Evolutionary conservation across 2,329 filamentous ascomycete species (phyloP).

Genomic region (Diaporthe ampelina): DNA sequence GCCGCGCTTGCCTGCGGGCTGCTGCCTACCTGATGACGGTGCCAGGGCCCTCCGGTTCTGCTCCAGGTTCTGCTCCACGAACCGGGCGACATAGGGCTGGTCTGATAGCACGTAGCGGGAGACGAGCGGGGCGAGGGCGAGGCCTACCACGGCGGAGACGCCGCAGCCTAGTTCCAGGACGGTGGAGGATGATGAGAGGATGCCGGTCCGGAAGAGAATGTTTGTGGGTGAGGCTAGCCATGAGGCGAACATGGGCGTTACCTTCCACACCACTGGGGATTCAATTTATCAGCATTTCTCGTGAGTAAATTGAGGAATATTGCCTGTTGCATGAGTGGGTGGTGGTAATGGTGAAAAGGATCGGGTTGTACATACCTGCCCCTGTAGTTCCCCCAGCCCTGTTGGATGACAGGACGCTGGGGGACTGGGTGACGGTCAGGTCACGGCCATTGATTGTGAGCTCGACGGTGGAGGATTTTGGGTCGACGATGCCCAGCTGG

Average conservation of each 20-base stretch:
- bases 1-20: slow-evolving; percentile 10
- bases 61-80: slow-evolving; percentile 82
- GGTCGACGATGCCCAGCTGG: slow-evolving; percentile 85
- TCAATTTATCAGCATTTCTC: neutral
- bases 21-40: neutral
- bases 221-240: slow-evolving; percentile 80
- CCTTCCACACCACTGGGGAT: slow-evolving; percentile 84
- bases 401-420: slow-evolving; percentile 82
- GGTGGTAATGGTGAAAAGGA: too few species aligned
- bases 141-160: slow-evolving; percentile 83
- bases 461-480: slow-evolving; percentile 74
- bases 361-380: slow-evolving; percentile 55
- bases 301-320: neutral
- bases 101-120: slow-evolving; percentile 84
- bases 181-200: slow-evolving; percentile 68
- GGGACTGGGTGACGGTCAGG: slow-evolving; percentile 85
- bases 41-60: slow-evolving; percentile 62
- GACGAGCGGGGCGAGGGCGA: slow-evolving; percentile 75
- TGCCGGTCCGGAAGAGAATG: slow-evolving; percentile 66
- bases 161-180: slow-evolving; percentile 91
- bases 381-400: slow-evolving; percentile 73
- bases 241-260: slow-evolving; percentile 84
- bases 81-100: slow-evolving; percentile 84
- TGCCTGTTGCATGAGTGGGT: neutral
- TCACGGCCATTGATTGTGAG: slow-evolving; percentile 78